Evolutionary conservation across 1,284 basidiomycete genomes (phyloP).

Genomic region (Sanguinoderma infundibulare): DNA sequence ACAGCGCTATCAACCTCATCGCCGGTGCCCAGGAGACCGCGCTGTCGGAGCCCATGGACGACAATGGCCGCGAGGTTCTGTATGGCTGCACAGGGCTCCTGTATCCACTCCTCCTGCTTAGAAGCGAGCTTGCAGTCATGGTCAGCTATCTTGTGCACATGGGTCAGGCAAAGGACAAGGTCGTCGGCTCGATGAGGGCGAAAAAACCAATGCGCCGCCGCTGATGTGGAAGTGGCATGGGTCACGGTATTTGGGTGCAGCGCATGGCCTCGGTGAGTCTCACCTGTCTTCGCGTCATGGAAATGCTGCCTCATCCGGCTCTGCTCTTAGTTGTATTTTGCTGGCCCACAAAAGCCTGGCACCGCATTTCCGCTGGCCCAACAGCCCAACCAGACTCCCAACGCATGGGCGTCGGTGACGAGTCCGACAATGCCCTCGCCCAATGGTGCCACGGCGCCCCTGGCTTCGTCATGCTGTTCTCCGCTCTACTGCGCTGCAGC

Average conservation of each 20-base stretch:
- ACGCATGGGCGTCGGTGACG: constrained; percentile 18
- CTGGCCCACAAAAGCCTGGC: constrained; percentile 52
- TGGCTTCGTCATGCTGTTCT: constrained; percentile 53
- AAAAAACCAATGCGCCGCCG: constrained; percentile 34
- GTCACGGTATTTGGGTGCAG: constrained; percentile 57
- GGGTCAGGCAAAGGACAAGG: constrained; percentile 19
- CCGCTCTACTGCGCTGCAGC: constrained; percentile 52
- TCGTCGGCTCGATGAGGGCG: constrained; percentile 26
- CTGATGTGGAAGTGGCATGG: constrained; percentile 64
- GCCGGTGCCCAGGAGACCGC: constrained; percentile 4
- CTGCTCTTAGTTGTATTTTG: constrained; percentile 52
- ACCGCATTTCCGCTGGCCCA: constrained; percentile 24
- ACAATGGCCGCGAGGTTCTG: constrained; percentile 56
- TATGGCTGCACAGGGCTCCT: constrained; percentile 61
- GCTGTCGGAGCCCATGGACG: constrained; percentile 27
- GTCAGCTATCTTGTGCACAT: constrained; percentile 17
- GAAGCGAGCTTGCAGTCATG: constrained; percentile 27
- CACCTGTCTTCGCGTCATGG: background rate
- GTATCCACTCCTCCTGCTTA: constrained; percentile 51
- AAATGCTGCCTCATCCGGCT: background rate
- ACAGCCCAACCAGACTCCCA: constrained; percentile 14
- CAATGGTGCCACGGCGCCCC: constrained; percentile 67
- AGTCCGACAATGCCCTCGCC: constrained; percentile 41
- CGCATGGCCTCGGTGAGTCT: constrained; percentile 56
- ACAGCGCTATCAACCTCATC: constrained; percentile 40